These are phyloP conservation scores for Beauveria australis DNA, from an alignment of 2,329 filamentous ascomycete species.

Conservation along the genomic window DNA sequence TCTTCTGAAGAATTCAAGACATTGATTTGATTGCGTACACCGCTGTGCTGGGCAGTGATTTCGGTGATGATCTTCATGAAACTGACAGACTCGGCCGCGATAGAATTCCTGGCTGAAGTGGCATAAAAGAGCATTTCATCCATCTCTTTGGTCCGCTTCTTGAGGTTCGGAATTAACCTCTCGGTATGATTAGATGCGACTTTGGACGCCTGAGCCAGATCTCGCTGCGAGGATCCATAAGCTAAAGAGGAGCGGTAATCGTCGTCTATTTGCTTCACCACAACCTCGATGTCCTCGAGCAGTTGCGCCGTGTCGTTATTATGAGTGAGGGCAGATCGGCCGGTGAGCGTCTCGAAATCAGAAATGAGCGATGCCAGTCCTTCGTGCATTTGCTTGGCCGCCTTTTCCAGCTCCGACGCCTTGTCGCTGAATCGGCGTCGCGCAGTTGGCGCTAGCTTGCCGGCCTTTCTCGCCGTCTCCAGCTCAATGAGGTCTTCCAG, in stretches of 20 bases:
- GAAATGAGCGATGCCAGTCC: conserved; percentile 54
- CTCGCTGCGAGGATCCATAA: conserved; percentile 55
- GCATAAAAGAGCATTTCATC: conserved; percentile 50
- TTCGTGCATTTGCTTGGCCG: conserved; percentile 50
- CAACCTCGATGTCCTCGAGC: conserved; percentile 74
- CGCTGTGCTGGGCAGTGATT: conserved; percentile 67
- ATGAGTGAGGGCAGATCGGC: conserved; percentile 47
- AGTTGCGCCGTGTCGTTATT: conserved; percentile 59
- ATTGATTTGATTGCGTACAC: conserved; percentile 64
- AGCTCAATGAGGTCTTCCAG: conserved; percentile 70
- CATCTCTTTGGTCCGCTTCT: conserved; percentile 51
- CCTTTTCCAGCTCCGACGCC: conserved; percentile 52
- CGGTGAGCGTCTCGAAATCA: conserved; percentile 52
- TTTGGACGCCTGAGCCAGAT: conserved; percentile 54
- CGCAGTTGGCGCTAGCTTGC: conserved; percentile 51
- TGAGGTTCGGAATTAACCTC: conserved; percentile 49
- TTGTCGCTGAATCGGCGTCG: conserved; percentile 52
- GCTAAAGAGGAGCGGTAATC: conserved; percentile 73
- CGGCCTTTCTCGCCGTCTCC: conserved; percentile 64
- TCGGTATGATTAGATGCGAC: conserved; percentile 57
- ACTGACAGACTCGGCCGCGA: conserved; percentile 56
- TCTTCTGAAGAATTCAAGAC: conserved; percentile 65
- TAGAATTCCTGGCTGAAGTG: conserved; percentile 58
- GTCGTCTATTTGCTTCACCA: conserved; percentile 77
- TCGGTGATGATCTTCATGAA: conserved; percentile 78